These are phyloP conservation scores for Parathielavia hyrcaniae DNA, from an alignment of 495 filamentous ascomycete species.

Conservation along the genomic window DNA sequence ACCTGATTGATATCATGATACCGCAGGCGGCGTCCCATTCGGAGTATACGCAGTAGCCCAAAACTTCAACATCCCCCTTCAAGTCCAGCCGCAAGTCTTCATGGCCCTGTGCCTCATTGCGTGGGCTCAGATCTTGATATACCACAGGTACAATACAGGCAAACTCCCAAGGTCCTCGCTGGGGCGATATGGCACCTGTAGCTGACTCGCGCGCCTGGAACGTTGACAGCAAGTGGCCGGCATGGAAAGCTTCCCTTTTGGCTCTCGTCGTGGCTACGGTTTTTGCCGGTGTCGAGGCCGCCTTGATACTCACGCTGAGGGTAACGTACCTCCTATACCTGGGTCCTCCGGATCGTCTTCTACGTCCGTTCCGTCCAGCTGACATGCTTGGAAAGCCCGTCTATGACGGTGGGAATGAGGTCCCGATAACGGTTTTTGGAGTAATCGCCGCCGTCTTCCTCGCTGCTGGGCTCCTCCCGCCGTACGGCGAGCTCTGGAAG, in stretches of 20 bases:
- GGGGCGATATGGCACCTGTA: neutral
- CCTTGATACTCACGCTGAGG: slow-evolving; percentile 57
- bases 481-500: slow-evolving; percentile 69
- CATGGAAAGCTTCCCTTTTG: slow-evolving; percentile 45
- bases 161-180: neutral
- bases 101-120: slow-evolving; percentile 56
- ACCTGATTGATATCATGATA: slow-evolving; percentile 2
- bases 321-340: too few species aligned
- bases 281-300: slow-evolving; percentile 55
- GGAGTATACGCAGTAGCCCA: slow-evolving; percentile 44
- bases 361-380: neutral
- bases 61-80: slow-evolving; percentile 68
- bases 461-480: slow-evolving; percentile 62
- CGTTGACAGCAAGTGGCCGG: slow-evolving; percentile 43
- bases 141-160: slow-evolving; percentile 53
- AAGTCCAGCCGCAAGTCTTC: slow-evolving; percentile 69
- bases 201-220: neutral
- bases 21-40: slow-evolving; percentile 43
- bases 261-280: slow-evolving; percentile 35
- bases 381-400: slow-evolving; percentile 33
- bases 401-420: slow-evolving; percentile 47
- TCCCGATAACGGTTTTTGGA: slow-evolving; percentile 54
- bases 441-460: slow-evolving; percentile 66
- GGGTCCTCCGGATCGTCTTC: neutral
- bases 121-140: slow-evolving; percentile 62